A percentile compares a stretch with the other conserved stretches of the same genome.
phyloP scores from a whole-genome alignment of 495 filamentous ascomycete genomes.

The Paragyromitra xinjiangensis region DNA sequence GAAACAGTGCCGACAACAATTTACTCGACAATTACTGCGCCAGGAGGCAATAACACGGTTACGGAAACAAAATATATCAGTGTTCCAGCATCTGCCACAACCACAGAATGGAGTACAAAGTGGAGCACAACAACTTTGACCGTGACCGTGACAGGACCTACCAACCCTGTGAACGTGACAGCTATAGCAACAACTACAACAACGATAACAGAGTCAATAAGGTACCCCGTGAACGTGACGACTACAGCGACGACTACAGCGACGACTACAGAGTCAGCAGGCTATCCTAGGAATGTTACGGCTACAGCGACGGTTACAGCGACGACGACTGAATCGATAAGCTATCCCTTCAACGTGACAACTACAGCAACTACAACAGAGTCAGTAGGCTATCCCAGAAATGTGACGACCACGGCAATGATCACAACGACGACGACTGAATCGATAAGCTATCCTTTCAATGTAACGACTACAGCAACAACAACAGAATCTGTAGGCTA shows the following conservation, averaged over 20 bases:
- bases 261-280: not conserved
- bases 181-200: conserved; percentile 31
- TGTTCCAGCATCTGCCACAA: conserved; percentile 4
- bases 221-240: conserved; percentile 2
- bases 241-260: not conserved
- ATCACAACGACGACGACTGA: not conserved
- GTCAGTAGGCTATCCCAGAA: not conserved
- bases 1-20: conserved; percentile 41
- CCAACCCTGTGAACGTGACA: conserved; percentile 3
- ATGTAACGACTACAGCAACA: not conserved
- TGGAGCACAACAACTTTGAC: conserved; percentile 7
- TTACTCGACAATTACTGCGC: conserved; percentile 26
- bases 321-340: not conserved
- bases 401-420: not conserved
- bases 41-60: conserved; percentile 13
- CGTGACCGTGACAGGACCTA: conserved; percentile 24
- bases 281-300: not conserved
- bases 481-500: conserved; percentile 1
- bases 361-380: conserved; percentile 6
- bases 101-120: not conserved
- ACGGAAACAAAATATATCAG: conserved; percentile 17
- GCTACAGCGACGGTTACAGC: not conserved
- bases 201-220: too few relatives aligned
- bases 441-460: not conserved
- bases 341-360: not conserved